Evolutionary conservation across 805 yeast species (phyloP).

Genomic region (Sugiyamaella mastotermitis): DNA sequence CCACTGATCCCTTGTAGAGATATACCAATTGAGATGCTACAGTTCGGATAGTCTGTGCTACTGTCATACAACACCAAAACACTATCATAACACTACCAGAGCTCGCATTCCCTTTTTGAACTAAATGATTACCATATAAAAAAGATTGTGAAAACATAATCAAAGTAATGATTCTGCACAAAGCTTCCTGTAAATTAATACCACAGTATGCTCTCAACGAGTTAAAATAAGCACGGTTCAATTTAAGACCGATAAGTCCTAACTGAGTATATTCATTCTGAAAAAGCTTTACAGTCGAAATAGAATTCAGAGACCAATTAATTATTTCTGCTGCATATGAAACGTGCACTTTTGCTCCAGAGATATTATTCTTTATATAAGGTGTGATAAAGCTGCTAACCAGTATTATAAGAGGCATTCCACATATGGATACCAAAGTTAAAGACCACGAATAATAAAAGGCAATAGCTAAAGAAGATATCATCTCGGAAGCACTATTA

Average conservation of each 20-base stretch:
- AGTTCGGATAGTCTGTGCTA: slow-evolving; percentile 56
- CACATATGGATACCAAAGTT: slow-evolving; percentile 68
- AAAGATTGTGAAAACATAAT: slow-evolving; percentile 86
- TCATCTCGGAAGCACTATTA: slow-evolving; percentile 47
- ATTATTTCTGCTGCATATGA: slow-evolving; percentile 53
- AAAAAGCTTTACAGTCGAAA: slow-evolving; percentile 54
- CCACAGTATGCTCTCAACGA: slow-evolving; percentile 39
- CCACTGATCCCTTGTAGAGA: slow-evolving; percentile 68
- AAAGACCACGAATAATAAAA: slow-evolving; percentile 80
- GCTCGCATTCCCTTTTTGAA: slow-evolving; percentile 42
- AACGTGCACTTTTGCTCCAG: slow-evolving; percentile 50
- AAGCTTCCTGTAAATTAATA: slow-evolving; percentile 49
- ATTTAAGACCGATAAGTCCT: slow-evolving; percentile 33
- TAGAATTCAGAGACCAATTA: slow-evolving; percentile 64
- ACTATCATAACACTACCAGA: slow-evolving; percentile 73
- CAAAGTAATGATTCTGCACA: slow-evolving; percentile 51
- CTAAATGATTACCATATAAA: slow-evolving; percentile 79
- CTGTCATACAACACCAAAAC: slow-evolving; percentile 70
- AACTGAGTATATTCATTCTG: slow-evolving; percentile 52
- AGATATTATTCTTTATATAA: slow-evolving; percentile 44
- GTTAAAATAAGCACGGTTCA: slow-evolving; percentile 35
- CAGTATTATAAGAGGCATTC: slow-evolving; percentile 59
- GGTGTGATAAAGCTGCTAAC: slow-evolving; percentile 47
- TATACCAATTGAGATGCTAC: slow-evolving; percentile 52
- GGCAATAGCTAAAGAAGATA: slow-evolving; percentile 56